Base-by-base conservation (phyloP, 257 asterid genomes). In the Capsicum chinense region DNA sequence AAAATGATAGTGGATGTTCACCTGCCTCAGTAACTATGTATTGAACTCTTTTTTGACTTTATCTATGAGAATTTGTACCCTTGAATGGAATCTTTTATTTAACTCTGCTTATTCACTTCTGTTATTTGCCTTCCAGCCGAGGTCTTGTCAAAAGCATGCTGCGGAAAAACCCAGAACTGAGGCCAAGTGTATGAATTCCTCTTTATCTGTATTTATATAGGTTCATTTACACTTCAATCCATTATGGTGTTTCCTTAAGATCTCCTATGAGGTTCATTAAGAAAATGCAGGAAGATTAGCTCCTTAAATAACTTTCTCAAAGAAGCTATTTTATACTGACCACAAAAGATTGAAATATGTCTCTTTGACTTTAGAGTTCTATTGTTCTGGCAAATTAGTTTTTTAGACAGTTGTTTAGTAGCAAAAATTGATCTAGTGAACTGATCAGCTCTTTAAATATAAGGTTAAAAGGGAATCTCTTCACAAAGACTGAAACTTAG, bases 61-160 rank as follows among this genome's bases (percentile, higher is more conserved):
- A 78, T 78, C 60, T 78, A 26, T 9, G 64, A 54, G 50, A 78
- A 54, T 14, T 48, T 78, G 26, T 54, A 54, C 50, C 33, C 64
- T 0, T 78, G 50, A 15, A 78, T 15, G 66, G 13, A 76, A 52
- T 78, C 78, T 48, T 42, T 68, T 84, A 52, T 15, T 59, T 54
- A 6, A 52, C 81, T 74, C 9, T 74, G 82, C 73, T 83, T 42
- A 74, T 56, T 80, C 58, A 59, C 74, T 76, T 50, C 58, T 57
- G 39, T 87, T 44, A 52, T 85, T 74, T 90, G 81, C 74, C 62
- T 81, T 81, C 54, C 93, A 95, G 99, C 88, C 97, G 98, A 57
- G 92, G 97, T 83, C 93, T 95, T 68, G 89, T 94, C 85, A 95
- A 94, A 90, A 93, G 97, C 92, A 93, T 95, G 98, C 93, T 95